Evolutionary conservation across 495 filamentous ascomycete genomes (phyloP), one percentile per base, ranked within the genome.

Genomic region (Penicillium maclennaniae): DNA sequence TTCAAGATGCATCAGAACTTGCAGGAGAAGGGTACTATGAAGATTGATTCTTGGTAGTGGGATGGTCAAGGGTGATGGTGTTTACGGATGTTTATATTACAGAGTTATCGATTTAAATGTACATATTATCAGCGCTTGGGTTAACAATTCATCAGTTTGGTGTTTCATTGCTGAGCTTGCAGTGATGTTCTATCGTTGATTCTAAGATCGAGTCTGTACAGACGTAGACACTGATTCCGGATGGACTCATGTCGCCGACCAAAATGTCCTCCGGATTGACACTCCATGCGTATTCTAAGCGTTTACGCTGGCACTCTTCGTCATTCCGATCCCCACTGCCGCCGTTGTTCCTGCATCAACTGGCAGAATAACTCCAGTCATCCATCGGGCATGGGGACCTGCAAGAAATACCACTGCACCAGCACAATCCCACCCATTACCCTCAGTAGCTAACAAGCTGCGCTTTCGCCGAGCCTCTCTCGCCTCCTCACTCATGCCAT

Each of bases 1-100:
- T 95, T 95, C 70, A 87, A 93, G 68, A 91, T 95, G 89, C 91
- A 95, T 70, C 83, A 86, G 76, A 86, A 88, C 49, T 71, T 96
- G 47, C 69, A 82, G 54, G 83, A 87, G 74, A 83, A 89, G 64
- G 89, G 90, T 19, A 92, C 87, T 54, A 95, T 95, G 91, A 86
- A 83, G 71, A 85, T 90, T 53, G 64, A 72, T 16, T 77, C 69
- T 31, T 85, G 82, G 82, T 74, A 74, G 43, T 78, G 69, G 53
- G 55, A 34, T 9, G 10, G 3, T 37, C 34, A 38, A 10, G 19
- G 37, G 4, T 17, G 25, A 6, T 44, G 25, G 9, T 25, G 12
- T 60, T 74, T 74, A 45, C 9, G 8, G 10, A 12, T 9, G 8
- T 34, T 34, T 34, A 2, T 2, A 23, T 5, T 34, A 34, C 14